Evolutionary conservation across 208 protist species (phyloP), one percentile per base, ranked within the genome.

Genomic region (Acanthamoeba lenticulata): DNA sequence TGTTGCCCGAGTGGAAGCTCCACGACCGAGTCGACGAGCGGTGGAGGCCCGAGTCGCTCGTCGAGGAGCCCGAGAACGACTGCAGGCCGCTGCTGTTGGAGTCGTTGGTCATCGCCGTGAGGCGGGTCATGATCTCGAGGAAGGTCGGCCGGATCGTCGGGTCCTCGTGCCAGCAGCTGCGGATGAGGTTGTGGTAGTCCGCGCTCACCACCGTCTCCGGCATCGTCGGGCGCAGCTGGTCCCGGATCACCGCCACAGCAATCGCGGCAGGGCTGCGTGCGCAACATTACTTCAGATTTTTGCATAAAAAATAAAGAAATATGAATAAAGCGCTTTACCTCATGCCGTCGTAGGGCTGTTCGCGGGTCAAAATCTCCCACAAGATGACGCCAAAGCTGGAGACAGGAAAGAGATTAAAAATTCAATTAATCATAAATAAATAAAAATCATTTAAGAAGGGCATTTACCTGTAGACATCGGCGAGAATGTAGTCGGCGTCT

Each of bases 221-320:
- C 44, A 92, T 42, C 15, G 4, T 19, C 9, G 88, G 88, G 6
- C 88, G 1, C 55, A 79, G n/a, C n/a, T 77, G 19, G n/a, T 92
- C 88, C 11, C 88, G 32, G 17, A 92, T 67, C 49, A 92, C 88
- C 62, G 57, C 88, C 34, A 92, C 88, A 5, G 88, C 88, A 4
- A 92, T 55, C 42, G 88, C 88, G 4, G 88, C 60, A 21, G 88
- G 60, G n/a, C 81, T 88, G 79, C 5, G 2, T 0, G 7, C 38
- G 44, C 27, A n/a, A 4, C 47, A 55, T 21, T 21, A 21, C 17
- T 9, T 21, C 7, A 5, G 21, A n/a, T 29, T 27, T 29, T 21
- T 1, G 3, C 52, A 74, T 6, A 29, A 38, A 74, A n/a, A n/a
- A n/a, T n/a, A 60, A 11, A 60, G 21, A 60, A 11, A 60, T 11